These are phyloP conservation scores for Yarrowia hollandica DNA, from an alignment of 805 yeast species.

Conservation along the genomic window DNA sequence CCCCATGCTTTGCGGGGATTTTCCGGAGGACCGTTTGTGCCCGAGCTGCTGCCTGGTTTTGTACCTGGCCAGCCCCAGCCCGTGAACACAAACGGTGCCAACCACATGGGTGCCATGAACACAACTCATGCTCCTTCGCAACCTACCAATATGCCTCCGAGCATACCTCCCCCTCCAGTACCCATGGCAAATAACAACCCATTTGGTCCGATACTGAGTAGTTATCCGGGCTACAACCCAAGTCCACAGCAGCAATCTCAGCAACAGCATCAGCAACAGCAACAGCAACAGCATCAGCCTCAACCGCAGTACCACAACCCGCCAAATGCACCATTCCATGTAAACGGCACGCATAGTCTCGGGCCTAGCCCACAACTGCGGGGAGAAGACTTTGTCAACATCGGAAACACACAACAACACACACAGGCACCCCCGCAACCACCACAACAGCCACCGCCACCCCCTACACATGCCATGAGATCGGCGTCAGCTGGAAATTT, in stretches of 20 bases:
- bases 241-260: not conserved
- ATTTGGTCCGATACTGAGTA: constrained; percentile 8
- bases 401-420: not conserved
- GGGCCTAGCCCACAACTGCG: constrained; percentile 20
- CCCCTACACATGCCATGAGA: not conserved
- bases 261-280: constrained; percentile 1
- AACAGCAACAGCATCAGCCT: not conserved
- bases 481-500: constrained; percentile 3
- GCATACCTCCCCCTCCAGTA: not conserved
- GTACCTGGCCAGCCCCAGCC: not conserved
- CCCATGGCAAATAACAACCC: not conserved
- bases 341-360: not conserved
- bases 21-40: constrained; percentile 14
- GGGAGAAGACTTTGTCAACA: not conserved
- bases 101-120: not conserved
- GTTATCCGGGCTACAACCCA: constrained; percentile 9
- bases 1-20: constrained; percentile 25
- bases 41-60: constrained; percentile 3
- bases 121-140: not conserved
- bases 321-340: not conserved
- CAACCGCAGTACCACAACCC: no score
- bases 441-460: not conserved
- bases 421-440: not conserved
- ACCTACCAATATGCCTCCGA: not conserved
- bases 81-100: not conserved